These are phyloP conservation scores for Hippophae gyantsensis DNA, from an alignment of 306 rosid species.

Conservation along the genomic window DNA sequence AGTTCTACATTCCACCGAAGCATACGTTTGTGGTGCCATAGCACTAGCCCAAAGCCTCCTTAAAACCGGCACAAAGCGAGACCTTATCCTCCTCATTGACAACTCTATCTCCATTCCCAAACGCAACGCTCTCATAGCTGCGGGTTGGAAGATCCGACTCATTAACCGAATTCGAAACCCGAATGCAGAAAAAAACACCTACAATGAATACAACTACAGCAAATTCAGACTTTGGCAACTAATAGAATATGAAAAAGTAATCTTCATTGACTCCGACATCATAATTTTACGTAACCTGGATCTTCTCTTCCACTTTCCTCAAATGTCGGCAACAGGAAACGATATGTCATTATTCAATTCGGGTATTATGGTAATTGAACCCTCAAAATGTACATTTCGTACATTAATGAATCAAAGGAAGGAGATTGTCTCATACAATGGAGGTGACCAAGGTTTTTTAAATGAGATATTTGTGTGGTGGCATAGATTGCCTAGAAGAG, in stretches of 20 bases:
- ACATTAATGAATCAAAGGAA: slow-evolving; percentile 38
- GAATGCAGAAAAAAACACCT: slow-evolving; percentile 41
- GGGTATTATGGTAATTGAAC: slow-evolving; percentile 86
- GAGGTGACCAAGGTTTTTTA: slow-evolving; percentile 87
- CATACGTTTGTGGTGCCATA: slow-evolving; percentile 88
- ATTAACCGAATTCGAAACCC: slow-evolving; percentile 80
- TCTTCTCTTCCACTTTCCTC: slow-evolving; percentile 77
- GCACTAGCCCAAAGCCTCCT: slow-evolving; percentile 69
- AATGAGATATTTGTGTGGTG: slow-evolving; percentile 97
- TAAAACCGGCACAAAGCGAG: slow-evolving; percentile 62
- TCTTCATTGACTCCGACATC: slow-evolving; percentile 83
- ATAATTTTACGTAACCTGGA: slow-evolving; percentile 71
- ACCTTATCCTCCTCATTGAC: slow-evolving; percentile 73
- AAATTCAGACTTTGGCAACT: slow-evolving; percentile 92
- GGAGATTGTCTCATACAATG: slow-evolving; percentile 74
- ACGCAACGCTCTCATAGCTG: slow-evolving; percentile 35
- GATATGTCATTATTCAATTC: slow-evolving; percentile 81
- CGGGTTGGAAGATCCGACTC: slow-evolving; percentile 74
- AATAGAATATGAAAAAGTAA: slow-evolving; percentile 56
- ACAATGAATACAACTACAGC: slow-evolving; percentile 93
- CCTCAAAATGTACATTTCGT: slow-evolving; percentile 71
- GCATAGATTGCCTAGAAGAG: slow-evolving; percentile 83
- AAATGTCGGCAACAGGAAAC: slow-evolving; percentile 78
- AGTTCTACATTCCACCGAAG: slow-evolving; percentile 61
- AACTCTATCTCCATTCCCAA: slow-evolving; percentile 43